Evolutionary conservation across 371 early-diverging fungal genomes (phyloP).

Genomic region (Choanephora cucurbitarum): DNA sequence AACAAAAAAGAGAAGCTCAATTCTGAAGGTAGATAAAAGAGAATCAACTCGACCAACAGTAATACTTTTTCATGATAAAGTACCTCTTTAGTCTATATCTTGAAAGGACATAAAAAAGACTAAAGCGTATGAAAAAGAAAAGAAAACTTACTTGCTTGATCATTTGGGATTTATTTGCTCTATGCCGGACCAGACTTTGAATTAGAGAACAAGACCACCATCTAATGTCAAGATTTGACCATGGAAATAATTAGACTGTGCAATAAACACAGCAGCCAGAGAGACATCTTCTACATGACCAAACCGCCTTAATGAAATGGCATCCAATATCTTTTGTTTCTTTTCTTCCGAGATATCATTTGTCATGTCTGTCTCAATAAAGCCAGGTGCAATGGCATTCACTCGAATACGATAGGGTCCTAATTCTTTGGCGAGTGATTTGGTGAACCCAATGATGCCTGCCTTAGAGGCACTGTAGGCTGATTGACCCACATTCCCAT

Average conservation of each 20-base stretch:
- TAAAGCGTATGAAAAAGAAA: not conserved
- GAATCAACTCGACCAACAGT: no score
- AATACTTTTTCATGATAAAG: no score
- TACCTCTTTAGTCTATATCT: no score
- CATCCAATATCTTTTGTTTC: conserved; percentile 37
- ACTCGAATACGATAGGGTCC: conserved; percentile 75
- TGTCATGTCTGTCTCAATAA: conserved; percentile 87
- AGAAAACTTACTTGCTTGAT: no score
- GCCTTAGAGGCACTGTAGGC: conserved; percentile 87
- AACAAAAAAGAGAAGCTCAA: no score
- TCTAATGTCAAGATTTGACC: conserved; percentile 76
- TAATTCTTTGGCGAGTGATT: conserved; percentile 80
- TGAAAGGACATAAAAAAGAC: no score
- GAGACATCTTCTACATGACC: conserved; percentile 68
- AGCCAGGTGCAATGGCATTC: conserved; percentile 89
- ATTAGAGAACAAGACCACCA: conserved; percentile 63
- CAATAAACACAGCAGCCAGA: conserved; percentile 67
- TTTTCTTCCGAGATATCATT: conserved; percentile 40
- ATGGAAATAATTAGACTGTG: conserved; percentile 67
- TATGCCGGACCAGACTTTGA: conserved; percentile 6
- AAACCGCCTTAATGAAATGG: conserved; percentile 62
- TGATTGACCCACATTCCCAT: conserved; percentile 79
- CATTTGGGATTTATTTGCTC: no score
- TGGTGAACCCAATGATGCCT: conserved; percentile 82
- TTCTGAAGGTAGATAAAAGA: no score